Percentiles rank a stretch among this genome's conserved stretches.
Evolutionary conservation across 2,329 filamentous ascomycete genomes (phyloP).

Genomic region (Beauveria caledonica): DNA sequence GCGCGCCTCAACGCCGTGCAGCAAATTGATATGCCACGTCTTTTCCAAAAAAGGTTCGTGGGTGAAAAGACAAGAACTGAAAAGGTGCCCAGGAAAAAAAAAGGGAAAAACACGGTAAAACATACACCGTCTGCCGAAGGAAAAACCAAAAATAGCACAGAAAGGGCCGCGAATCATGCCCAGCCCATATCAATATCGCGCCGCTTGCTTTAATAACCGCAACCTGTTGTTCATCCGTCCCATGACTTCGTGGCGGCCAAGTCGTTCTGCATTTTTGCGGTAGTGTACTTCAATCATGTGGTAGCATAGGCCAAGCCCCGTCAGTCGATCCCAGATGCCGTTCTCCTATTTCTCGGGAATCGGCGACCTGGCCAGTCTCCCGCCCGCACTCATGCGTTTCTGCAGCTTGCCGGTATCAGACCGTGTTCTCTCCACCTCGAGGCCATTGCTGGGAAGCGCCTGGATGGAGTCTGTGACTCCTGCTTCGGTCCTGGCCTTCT

Average conservation of each 20-base stretch:
- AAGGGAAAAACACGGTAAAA: background rate
- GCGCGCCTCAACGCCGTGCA: background rate
- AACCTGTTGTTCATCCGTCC: conserved; percentile 5
- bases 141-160: background rate
- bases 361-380: conserved; percentile 58
- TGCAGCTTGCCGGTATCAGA: conserved; percentile 58
- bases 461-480: conserved; percentile 50
- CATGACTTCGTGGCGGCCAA: conserved; percentile 4
- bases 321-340: conserved; percentile 31
- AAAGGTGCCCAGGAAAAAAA: background rate
- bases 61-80: background rate
- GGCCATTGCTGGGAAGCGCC: conserved; percentile 45
- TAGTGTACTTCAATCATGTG: conserved; percentile 24
- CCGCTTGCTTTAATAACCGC: background rate
- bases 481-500: conserved; percentile 40
- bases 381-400: conserved; percentile 72
- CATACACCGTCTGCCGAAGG: background rate
- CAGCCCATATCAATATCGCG: background rate
- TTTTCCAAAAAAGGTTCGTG: background rate
- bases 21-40: background rate
- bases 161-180: background rate
- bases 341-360: conserved; percentile 53
- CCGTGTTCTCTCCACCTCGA: conserved; percentile 40
- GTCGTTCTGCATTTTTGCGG: conserved; percentile 16
- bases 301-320: conserved; percentile 29